Conservation (phyloP, 83 land plant species). For the Picea abies region DNA sequence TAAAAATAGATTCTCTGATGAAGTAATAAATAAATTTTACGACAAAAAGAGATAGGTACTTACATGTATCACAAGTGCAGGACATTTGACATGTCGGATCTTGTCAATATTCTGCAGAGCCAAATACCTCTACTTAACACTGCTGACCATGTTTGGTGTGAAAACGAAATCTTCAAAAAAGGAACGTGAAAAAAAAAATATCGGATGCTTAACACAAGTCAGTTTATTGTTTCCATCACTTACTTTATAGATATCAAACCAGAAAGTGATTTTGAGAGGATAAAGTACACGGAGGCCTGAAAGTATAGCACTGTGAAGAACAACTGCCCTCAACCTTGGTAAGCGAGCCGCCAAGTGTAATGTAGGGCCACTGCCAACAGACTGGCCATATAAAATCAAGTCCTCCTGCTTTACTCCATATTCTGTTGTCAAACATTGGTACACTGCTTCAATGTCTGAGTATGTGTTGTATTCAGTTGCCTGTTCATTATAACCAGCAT, state of each 20-base stretch:
- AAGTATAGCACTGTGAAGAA: slow-evolving; percentile 76
- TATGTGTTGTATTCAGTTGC: slow-evolving; percentile 73
- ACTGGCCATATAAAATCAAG: slow-evolving; percentile 69
- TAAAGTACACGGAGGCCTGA: slow-evolving; percentile 75
- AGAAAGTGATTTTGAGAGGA: slow-evolving; percentile 72
- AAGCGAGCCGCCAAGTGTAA: slow-evolving; percentile 64
- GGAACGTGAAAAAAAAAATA: neutral
- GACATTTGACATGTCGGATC: slow-evolving; percentile 61
- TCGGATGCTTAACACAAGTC: neutral
- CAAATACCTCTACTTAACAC: slow-evolving; percentile 1
- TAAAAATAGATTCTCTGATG: slow-evolving; percentile 7
- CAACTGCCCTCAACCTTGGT: slow-evolving; percentile 54
- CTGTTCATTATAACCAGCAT: slow-evolving; percentile 27
- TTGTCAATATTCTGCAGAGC: slow-evolving; percentile 72
- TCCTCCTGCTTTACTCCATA: slow-evolving; percentile 66
- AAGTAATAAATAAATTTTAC: neutral
- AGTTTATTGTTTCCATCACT: slow-evolving; percentile 12
- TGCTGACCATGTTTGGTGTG: neutral
- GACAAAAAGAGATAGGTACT: slow-evolving; percentile 26
- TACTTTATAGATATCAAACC: slow-evolving; percentile 79
- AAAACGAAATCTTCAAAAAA: neutral
- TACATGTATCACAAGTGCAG: slow-evolving; percentile 74
- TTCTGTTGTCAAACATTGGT: slow-evolving; percentile 60
- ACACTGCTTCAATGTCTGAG: slow-evolving; percentile 76
- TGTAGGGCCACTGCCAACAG: slow-evolving; percentile 84